phyloP scores from a whole-genome alignment of 169 alveolate genomes.

The Plasmodium reichenowi region DNA sequence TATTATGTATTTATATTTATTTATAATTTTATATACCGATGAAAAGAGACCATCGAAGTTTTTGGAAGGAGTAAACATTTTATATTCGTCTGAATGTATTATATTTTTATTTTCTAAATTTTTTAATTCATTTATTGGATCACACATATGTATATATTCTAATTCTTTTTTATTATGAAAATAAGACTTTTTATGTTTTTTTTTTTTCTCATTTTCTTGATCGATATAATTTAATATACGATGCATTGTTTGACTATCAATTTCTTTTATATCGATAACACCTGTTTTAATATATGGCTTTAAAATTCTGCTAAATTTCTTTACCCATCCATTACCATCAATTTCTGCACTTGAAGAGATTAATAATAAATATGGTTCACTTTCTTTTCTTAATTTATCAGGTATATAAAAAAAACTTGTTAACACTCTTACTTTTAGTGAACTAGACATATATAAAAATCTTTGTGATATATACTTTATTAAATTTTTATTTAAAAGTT shows the following conservation, averaged over 20 bases:
- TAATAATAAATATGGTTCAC: constrained; percentile 44
- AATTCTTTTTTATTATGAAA: constrained; percentile 62
- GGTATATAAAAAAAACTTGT: constrained; percentile 84
- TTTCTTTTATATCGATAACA: constrained; percentile 88
- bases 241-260: constrained; percentile 93
- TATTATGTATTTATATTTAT: neutral
- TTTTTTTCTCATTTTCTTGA: constrained; percentile 82
- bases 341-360: constrained; percentile 88
- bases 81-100: constrained; percentile 74
- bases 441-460: constrained; percentile 85
- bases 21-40: constrained; percentile 46
- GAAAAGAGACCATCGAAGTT: constrained; percentile 70
- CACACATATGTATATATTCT: constrained; percentile 76
- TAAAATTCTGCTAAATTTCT: constrained; percentile 89
- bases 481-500: constrained; percentile 83
- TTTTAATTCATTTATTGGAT: constrained; percentile 75
- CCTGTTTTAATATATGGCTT: constrained; percentile 90
- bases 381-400: constrained; percentile 79
- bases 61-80: constrained; percentile 72
- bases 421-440: constrained; percentile 86
- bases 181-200: constrained; percentile 39
- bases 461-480: constrained; percentile 84
- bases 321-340: constrained; percentile 93
- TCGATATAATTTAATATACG: constrained; percentile 90
- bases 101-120: constrained; percentile 65